phyloP scores from a whole-genome alignment of 176 grass and related monocot species.

The Thalia dealbata region DNA sequence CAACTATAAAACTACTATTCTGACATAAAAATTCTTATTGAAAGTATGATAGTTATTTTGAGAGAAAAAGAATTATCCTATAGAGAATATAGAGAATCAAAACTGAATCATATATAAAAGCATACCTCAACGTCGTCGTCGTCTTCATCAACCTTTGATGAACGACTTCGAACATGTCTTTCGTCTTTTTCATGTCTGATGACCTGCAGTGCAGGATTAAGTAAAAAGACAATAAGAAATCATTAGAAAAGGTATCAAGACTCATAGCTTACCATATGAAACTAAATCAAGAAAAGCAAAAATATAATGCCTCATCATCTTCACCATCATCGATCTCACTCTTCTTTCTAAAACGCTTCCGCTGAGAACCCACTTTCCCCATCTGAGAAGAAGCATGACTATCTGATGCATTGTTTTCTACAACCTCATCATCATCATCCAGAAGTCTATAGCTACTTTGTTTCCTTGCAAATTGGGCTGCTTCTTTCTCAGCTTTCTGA shows the following conservation, averaged over 20 bases:
- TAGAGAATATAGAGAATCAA: neutral
- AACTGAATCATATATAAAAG: neutral
- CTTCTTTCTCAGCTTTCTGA: constrained; percentile 66
- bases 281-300: neutral
- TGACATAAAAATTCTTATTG: neutral
- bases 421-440: constrained; percentile 42
- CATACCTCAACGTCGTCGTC: constrained; percentile 40
- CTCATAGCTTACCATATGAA: constrained; percentile 17
- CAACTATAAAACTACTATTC: neutral
- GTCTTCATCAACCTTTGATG: constrained; percentile 39
- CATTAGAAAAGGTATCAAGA: neutral
- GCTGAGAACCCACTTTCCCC: constrained; percentile 25
- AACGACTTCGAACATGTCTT: constrained; percentile 34
- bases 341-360: constrained; percentile 74
- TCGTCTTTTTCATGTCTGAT: constrained; percentile 9
- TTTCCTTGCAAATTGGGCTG: constrained; percentile 52
- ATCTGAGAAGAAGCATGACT: constrained; percentile 18
- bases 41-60: neutral
- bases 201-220: constrained; percentile 27
- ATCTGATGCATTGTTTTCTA: constrained; percentile 18
- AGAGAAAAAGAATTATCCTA: neutral
- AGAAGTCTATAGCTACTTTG: constrained; percentile 73
- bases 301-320: constrained; percentile 39
- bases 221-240: constrained; percentile 6
- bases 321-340: constrained; percentile 34